phyloP scores from a whole-genome alignment of 306 rosid genomes.

The Crataegus laevigata region DNA sequence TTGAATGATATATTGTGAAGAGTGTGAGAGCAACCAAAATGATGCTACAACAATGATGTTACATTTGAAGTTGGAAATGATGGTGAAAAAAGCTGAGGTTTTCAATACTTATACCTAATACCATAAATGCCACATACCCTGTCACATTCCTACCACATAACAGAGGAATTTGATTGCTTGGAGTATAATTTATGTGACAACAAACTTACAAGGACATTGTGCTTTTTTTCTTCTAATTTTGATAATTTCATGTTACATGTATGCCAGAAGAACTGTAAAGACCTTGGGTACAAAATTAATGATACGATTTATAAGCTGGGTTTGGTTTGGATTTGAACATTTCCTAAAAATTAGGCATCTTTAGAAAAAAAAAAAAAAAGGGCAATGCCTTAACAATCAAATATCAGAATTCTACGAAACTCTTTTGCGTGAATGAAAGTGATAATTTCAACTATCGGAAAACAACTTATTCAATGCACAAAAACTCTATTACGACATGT shows the following conservation, averaged over 20 bases:
- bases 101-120: constrained; percentile 23
- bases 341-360: neutral
- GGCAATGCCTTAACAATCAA: neutral
- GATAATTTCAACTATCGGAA: neutral
- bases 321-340: neutral
- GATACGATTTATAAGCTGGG: neutral
- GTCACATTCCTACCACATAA: neutral
- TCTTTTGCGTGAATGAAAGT: neutral
- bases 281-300: neutral
- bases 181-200: neutral
- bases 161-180: neutral
- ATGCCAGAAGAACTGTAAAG: neutral
- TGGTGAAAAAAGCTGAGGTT: constrained; percentile 8
- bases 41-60: neutral
- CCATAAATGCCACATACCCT: constrained; percentile 13
- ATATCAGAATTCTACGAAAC: neutral
- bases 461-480: neutral
- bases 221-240: neutral
- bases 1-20: neutral
- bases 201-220: neutral
- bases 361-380: neutral
- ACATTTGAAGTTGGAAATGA: constrained; percentile 7
- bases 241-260: neutral
- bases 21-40: neutral
- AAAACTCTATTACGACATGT: neutral